Evolutionary conservation across 352 stramenopile genomes (phyloP), one percentile per base, ranked within the genome.

Genomic region (Thalassiosira sp.): DNA sequence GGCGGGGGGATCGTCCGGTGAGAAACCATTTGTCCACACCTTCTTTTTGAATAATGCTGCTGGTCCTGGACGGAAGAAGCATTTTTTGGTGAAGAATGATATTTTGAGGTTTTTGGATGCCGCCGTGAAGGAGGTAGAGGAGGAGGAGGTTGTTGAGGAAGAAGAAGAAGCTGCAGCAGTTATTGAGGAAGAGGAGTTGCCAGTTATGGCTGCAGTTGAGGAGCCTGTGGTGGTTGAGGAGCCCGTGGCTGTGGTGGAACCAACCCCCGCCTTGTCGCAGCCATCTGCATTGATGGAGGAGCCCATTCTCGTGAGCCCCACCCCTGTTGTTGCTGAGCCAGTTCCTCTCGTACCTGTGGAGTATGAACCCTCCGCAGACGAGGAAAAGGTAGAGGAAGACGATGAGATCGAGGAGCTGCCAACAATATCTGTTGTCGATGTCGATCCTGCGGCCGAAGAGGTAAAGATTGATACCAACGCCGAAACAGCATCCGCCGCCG

Each of bases 81-180:
- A 76, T 45, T 92, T 81, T 72, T 88, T 82, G 59, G 79, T 90
- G 11, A 71, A 79, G 58, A 92, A 92, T 68, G 86, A 92, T 69
- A 76, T 92, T 64, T 67, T 92, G 24, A 66, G 86, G 40, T 90
- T 92, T 68, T 65, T 92, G 56, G 48, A 62, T 80, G 10, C 40
- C 27, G 16, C 5, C 22, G 20, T 28, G n/a, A 20, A n/a, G 10
- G 61, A 27, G 18, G 25, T 42, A 16, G 56, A 60, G 25, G 40
- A 27, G 2, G 53, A 64, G 52, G 48, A 49, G 24, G 42, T 58
- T 25, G 28, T n/a, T 18, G 18, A 11, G 28, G 45, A 74, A 51
- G 28, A 24, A 28, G 18, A 11, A 46, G 45, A 74, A 51, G 48
- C 7, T 8, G 56, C 35, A 64, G 58, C 45, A 46, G 42, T 27